Conservation (phyloP, 176 grass and related monocot genomes). For the Musa itinerans region DNA sequence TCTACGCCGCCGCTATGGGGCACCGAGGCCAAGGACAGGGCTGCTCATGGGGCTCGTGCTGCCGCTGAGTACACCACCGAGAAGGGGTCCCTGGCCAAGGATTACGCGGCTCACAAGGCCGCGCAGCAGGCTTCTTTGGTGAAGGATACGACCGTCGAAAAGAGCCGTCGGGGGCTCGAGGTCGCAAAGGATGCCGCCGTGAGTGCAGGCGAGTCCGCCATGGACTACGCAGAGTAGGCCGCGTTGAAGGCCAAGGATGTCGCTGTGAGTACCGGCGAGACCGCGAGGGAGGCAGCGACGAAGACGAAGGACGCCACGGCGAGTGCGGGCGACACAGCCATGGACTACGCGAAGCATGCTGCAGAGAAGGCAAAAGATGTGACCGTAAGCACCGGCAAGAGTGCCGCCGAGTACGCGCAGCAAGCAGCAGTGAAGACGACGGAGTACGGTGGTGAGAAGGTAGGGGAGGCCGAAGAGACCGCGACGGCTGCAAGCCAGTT, state of each 20-base stretch:
- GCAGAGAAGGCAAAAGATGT: constrained; percentile 41
- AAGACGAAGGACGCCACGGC: constrained; percentile 39
- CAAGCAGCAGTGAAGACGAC: constrained; percentile 37
- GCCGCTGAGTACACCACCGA: background rate
- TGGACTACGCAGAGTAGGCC: constrained; percentile 46
- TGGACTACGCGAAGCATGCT: constrained; percentile 45
- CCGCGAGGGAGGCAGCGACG: constrained; percentile 24
- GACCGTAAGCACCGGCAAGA: constrained; percentile 26
- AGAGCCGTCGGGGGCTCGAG: background rate
- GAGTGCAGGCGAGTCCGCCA: constrained; percentile 9
- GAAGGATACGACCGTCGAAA: background rate
- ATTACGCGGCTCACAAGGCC: constrained; percentile 1
- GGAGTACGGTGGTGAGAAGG: constrained; percentile 49
- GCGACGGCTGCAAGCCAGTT: constrained; percentile 28
- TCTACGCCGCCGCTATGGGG: constrained; percentile 29
- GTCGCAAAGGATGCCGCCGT: constrained; percentile 4
- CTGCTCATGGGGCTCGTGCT: background rate
- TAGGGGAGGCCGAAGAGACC: constrained; percentile 41
- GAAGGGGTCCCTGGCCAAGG: constrained; percentile 3
- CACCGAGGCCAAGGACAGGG: constrained; percentile 16
- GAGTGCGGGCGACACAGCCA: constrained; percentile 19
- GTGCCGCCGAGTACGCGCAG: constrained; percentile 31
- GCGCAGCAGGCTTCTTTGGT: background rate
- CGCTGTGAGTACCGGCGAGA: constrained; percentile 26
- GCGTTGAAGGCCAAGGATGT: constrained; percentile 41